A percentile compares a stretch with the other conserved stretches of the same genome.
Conservation (phyloP, 2,329 filamentous ascomycete species). For the Fusarium continuum region DNA sequence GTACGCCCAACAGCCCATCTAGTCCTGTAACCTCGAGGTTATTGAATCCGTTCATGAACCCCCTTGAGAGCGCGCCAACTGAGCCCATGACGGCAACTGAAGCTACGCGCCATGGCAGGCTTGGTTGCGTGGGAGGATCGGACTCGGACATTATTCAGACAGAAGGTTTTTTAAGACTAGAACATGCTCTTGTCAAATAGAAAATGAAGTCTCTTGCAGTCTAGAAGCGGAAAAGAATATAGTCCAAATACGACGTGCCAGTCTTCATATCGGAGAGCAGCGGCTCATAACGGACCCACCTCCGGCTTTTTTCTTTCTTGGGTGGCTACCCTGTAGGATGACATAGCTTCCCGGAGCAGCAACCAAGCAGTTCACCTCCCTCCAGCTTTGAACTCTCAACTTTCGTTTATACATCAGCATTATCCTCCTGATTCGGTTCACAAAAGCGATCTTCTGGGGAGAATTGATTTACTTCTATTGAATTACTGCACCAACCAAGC, state of each 20-base stretch:
- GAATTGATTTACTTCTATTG: not conserved
- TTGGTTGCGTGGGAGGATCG: constrained; percentile 56
- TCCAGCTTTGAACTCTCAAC: not conserved
- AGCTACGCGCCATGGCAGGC: constrained; percentile 74
- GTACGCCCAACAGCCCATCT: constrained; percentile 75
- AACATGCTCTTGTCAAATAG: not conserved
- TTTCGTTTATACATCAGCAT: not conserved
- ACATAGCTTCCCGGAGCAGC: not conserved
- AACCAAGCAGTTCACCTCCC: too few relatives aligned
- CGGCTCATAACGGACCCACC: constrained; percentile 30
- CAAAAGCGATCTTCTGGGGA: not conserved
- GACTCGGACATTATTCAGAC: constrained; percentile 32
- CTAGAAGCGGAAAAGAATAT: not conserved
- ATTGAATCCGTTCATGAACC: constrained; percentile 80
- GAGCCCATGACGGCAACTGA: constrained; percentile 80
- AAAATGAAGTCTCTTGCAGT: not conserved
- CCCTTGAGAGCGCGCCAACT: constrained; percentile 74
- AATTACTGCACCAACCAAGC: not conserved
- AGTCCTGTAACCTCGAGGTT: constrained; percentile 80
- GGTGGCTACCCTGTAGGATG: constrained; percentile 23
- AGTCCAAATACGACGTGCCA: constrained; percentile 16
- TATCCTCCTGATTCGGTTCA: not conserved
- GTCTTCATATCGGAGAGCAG: constrained; percentile 20
- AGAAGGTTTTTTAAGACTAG: not conserved
- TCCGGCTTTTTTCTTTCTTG: constrained; percentile 9